phyloP scores from a whole-genome alignment of 1,284 basidiomycete species.

The Cystobasidium sp. region DNA sequence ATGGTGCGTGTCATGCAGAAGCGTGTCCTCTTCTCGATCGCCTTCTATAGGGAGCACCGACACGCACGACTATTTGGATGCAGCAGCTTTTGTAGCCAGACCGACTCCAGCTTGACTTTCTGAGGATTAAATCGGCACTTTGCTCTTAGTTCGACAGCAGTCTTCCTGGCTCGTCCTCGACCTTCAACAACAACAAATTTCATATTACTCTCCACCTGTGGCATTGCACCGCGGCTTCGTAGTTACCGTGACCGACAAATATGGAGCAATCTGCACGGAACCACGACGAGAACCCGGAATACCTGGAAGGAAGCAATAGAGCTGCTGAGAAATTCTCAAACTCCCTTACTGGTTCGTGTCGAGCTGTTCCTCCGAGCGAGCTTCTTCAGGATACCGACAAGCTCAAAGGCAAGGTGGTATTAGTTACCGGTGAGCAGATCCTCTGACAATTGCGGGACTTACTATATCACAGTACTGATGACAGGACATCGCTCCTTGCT shows the following conservation, averaged over 20 bases:
- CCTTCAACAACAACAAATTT: no score
- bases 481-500: background rate
- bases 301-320: background rate
- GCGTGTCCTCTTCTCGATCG: no score
- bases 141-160: no score
- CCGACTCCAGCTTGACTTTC: no score
- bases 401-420: slow-evolving; percentile 63
- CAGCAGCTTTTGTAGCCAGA: no score
- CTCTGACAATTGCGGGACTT: background rate
- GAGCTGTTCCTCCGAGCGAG: slow-evolving; percentile 49
- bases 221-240: background rate
- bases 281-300: background rate
- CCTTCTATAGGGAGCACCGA: no score
- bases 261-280: background rate
- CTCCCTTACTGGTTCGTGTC: slow-evolving; percentile 4
- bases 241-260: background rate
- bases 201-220: no score
- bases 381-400: slow-evolving; percentile 60
- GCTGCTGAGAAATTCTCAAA: slow-evolving; percentile 8
- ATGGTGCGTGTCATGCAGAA: no score
- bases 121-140: no score
- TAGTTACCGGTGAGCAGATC: slow-evolving; percentile 63
- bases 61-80: no score
- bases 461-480: background rate
- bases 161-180: no score